Evolutionary conservation across 1,284 basidiomycete genomes (phyloP).

Genomic region (Grifola frondosa): DNA sequence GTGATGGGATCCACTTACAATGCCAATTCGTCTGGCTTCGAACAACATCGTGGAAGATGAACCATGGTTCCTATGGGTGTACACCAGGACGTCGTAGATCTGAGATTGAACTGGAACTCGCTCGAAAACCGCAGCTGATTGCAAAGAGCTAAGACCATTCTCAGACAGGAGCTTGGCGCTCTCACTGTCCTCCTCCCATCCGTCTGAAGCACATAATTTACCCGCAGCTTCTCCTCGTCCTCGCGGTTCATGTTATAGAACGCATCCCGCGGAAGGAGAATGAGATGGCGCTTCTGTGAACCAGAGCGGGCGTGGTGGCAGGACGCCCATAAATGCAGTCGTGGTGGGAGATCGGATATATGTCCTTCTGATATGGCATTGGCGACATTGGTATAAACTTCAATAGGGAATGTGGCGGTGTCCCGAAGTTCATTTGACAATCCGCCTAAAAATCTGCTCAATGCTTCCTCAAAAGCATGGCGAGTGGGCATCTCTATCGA

Average conservation of each 20-base stretch:
- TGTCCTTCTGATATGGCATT: conserved; percentile 43
- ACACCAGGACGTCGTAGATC: conserved; percentile 67
- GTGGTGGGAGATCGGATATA: conserved; percentile 40
- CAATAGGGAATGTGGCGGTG: conserved; percentile 54
- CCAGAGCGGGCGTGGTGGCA: conserved; percentile 63
- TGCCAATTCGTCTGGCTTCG: conserved; percentile 54
- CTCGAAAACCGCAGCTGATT: conserved; percentile 51
- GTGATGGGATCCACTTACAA: conserved; percentile 51
- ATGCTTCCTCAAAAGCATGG: conserved; percentile 48
- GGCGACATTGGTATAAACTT: conserved; percentile 52
- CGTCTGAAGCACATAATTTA: conserved; percentile 43
- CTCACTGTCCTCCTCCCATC: conserved; percentile 34
- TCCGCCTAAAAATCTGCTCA: conserved; percentile 50
- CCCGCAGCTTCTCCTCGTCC: conserved; percentile 47
- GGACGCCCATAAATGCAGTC: conserved; percentile 52
- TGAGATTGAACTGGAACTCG: conserved; percentile 64
- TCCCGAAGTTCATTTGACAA: conserved; percentile 57
- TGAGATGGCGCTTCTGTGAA: conserved; percentile 54
- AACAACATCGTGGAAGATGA: conserved; percentile 53
- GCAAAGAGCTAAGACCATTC: conserved; percentile 28
- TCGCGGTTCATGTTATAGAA: conserved; percentile 49
- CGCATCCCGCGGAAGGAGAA: conserved; percentile 61
- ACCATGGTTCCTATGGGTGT: conserved; percentile 59
- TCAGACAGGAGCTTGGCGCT: conserved; percentile 25
- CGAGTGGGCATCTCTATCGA: conserved; percentile 61